These are phyloP conservation scores for Fusarium cicatricum DNA, from an alignment of 2,329 filamentous ascomycete genomes.

Conservation along the genomic window DNA sequence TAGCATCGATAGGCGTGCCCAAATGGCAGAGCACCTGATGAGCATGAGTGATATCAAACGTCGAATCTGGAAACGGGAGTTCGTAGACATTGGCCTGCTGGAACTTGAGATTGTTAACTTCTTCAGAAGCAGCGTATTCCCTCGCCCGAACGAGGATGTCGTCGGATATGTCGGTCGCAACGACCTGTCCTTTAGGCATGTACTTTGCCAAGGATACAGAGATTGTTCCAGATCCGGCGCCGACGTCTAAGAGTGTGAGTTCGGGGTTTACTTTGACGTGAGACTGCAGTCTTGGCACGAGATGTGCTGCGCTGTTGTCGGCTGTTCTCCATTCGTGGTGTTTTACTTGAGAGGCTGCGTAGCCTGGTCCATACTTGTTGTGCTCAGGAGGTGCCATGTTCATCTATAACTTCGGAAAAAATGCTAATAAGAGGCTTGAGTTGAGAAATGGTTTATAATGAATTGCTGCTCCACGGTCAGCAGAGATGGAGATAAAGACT, in stretches of 20 bases:
- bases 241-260: slow-evolving; percentile 56
- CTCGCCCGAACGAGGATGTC: slow-evolving; percentile 43
- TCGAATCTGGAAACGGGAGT: slow-evolving; percentile 50
- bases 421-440: background rate
- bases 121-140: slow-evolving; percentile 32
- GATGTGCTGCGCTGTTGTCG: slow-evolving; percentile 53
- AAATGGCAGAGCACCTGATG: slow-evolving; percentile 56
- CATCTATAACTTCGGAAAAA: background rate
- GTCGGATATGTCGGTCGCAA: slow-evolving; percentile 44
- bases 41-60: slow-evolving; percentile 54
- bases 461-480: too few relatives aligned
- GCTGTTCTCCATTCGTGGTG: slow-evolving; percentile 53
- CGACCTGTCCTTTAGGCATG: slow-evolving; percentile 50
- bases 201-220: slow-evolving; percentile 52
- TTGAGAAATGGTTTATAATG: background rate
- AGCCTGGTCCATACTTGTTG: slow-evolving; percentile 42
- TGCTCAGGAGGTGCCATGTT: slow-evolving; percentile 36
- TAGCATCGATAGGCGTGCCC: slow-evolving; percentile 44
- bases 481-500: slow-evolving; percentile 4
- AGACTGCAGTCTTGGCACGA: slow-evolving; percentile 50
- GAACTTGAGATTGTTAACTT: slow-evolving; percentile 41
- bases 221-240: slow-evolving; percentile 60
- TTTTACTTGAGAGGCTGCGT: slow-evolving; percentile 37
- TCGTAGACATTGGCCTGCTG: slow-evolving; percentile 42
- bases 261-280: slow-evolving; percentile 39